Evolutionary conservation across 768 basidiomycete species (phyloP).

Genomic region (Gyrodon lividus): DNA sequence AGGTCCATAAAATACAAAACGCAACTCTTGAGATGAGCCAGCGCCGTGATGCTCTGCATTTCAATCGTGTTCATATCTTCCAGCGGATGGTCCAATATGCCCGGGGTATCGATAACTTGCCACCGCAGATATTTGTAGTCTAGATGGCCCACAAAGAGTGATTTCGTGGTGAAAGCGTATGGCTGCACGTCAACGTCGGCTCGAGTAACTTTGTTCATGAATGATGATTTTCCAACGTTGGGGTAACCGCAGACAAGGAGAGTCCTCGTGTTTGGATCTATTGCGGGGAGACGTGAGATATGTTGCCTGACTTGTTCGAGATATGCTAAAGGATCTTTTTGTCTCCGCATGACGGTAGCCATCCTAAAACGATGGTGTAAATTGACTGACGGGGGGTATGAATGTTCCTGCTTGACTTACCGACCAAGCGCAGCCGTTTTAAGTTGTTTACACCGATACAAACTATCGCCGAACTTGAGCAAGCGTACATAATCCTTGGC

Average conservation of each 20-base stretch:
- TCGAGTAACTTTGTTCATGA: slow-evolving; percentile 99
- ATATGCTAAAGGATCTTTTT: slow-evolving; percentile 98
- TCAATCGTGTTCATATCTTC: slow-evolving; percentile 99
- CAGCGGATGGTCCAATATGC: slow-evolving; percentile 94
- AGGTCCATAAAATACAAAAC: slow-evolving; percentile 99
- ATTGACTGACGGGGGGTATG: not conserved
- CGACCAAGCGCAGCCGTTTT: slow-evolving; percentile 97
- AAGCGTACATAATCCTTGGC: slow-evolving; percentile 96
- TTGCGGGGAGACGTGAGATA: slow-evolving; percentile 95
- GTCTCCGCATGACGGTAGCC: slow-evolving; percentile 98
- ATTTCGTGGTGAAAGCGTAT: slow-evolving; percentile 99
- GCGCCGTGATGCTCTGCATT: slow-evolving; percentile 98
- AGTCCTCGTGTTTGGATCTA: slow-evolving; percentile 97
- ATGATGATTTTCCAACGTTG: slow-evolving; percentile 98
- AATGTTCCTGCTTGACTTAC: slow-evolving; percentile 43
- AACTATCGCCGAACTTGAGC: slow-evolving; percentile 95
- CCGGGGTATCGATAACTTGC: slow-evolving; percentile 99
- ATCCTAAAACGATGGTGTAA: slow-evolving; percentile 52
- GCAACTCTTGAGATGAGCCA: slow-evolving; percentile 93
- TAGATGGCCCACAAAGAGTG: slow-evolving; percentile 96
- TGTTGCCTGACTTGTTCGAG: slow-evolving; percentile 99
- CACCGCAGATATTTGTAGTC: slow-evolving; percentile 99
- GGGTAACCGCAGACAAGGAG: slow-evolving; percentile 98
- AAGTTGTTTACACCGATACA: slow-evolving; percentile 98
- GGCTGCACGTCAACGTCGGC: slow-evolving; percentile 99